Conservation (phyloP, 768 basidiomycete genomes). For the Austroboletus eburneus region DNA sequence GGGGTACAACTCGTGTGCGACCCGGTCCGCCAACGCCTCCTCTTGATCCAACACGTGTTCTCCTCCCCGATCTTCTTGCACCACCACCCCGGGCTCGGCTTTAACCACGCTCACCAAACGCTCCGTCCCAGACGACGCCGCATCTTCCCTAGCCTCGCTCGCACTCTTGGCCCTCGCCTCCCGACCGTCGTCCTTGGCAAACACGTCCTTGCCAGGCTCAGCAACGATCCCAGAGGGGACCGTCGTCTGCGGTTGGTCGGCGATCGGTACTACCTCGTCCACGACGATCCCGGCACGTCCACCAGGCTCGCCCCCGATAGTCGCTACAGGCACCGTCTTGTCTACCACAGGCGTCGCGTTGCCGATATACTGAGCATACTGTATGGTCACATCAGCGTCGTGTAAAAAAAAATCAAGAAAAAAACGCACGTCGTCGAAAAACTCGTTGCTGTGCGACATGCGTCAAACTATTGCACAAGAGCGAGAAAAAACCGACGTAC, state of each 20-base stretch:
- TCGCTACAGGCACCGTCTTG: constrained; percentile 38
- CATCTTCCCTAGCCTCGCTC: constrained; percentile 8
- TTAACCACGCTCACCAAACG: constrained; percentile 37
- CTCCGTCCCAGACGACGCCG: constrained; percentile 3
- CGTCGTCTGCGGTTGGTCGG: constrained; percentile 33
- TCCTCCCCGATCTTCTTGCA: not conserved
- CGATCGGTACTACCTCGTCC: constrained; percentile 31
- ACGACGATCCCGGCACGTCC: constrained; percentile 55
- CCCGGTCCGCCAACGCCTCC: constrained; percentile 49
- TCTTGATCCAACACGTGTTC: constrained; percentile 45
- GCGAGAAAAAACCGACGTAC: constrained; percentile 34
- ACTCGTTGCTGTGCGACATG: constrained; percentile 50
- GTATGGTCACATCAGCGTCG: not conserved
- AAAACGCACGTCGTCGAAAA: constrained; percentile 56
- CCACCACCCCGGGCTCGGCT: not conserved
- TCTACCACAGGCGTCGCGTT: constrained; percentile 36
- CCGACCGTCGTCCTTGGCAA: constrained; percentile 48
- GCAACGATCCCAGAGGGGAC: constrained; percentile 49
- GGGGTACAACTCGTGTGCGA: constrained; percentile 52
- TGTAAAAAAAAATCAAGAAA: not conserved
- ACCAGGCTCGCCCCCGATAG: constrained; percentile 49
- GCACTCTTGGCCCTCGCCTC: constrained; percentile 49
- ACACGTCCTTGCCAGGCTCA: constrained; percentile 75
- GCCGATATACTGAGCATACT: constrained; percentile 58
- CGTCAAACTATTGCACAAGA: not conserved